A percentile compares a stretch with the other conserved stretches of the same genome.
phyloP scores from a whole-genome alignment of 352 stramenopile genomes.

The Pythium insidiosum region DNA sequence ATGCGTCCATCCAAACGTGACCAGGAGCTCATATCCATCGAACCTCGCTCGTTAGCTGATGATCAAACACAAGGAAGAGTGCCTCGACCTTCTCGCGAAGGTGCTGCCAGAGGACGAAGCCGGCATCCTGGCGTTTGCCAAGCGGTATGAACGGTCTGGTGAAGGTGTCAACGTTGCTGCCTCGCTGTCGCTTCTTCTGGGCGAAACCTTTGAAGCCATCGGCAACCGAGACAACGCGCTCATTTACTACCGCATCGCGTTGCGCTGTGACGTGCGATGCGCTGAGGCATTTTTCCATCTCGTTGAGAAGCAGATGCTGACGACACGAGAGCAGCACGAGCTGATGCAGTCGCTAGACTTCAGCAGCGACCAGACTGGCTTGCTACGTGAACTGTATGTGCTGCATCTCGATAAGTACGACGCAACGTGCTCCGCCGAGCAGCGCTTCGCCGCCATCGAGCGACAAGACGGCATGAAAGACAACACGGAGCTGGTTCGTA shows the following conservation, averaged over 20 bases:
- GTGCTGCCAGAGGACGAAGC: constrained; percentile 56
- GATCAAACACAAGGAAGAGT: constrained; percentile 83
- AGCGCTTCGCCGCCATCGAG: constrained; percentile 61
- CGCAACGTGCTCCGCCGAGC: constrained; percentile 27
- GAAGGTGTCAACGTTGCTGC: constrained; percentile 65
- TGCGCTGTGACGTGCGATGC: constrained; percentile 80
- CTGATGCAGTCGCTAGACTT: constrained; percentile 72
- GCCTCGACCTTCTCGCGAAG: constrained; percentile 50
- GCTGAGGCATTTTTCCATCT: constrained; percentile 72
- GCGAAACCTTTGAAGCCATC: constrained; percentile 73
- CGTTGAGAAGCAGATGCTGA: constrained; percentile 83
- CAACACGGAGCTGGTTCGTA: constrained; percentile 63
- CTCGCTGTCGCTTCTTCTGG: constrained; percentile 73
- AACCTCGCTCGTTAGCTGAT: constrained; percentile 36
- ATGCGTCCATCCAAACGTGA: too few relatives aligned
- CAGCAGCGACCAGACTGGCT: constrained; percentile 36
- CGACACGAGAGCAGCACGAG: constrained; percentile 48
- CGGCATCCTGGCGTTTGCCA: constrained; percentile 42
- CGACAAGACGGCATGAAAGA: constrained; percentile 35
- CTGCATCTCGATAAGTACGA: constrained; percentile 78
- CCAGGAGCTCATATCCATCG: too few relatives aligned
- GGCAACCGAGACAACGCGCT: constrained; percentile 79
- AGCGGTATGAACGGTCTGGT: constrained; percentile 15
- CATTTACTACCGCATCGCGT: constrained; percentile 61
- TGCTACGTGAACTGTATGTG: constrained; percentile 58